Evolutionary conservation across 768 basidiomycete species (phyloP), one percentile per base, ranked within the genome.

Genomic region (Glaciozyma martinii): DNA sequence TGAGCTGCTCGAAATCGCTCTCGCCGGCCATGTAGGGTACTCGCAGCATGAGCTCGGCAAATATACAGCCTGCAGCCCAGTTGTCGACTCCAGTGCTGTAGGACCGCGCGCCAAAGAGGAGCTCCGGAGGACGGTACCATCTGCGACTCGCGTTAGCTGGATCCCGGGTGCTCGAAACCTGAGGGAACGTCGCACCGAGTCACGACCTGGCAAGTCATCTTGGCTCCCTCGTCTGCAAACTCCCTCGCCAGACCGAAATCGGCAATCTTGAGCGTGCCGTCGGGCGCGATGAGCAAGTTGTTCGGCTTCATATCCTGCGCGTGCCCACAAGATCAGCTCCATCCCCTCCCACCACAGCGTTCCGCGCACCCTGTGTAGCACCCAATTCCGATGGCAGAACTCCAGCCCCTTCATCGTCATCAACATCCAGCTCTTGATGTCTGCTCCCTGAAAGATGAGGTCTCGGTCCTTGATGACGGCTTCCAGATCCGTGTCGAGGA

Each of bases 231-330:
- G 72, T 98, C 95, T 21, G 88, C 90, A 76, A 88, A 94, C 78
- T 99, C 95, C 62, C 95, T 80, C 30, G 95, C 95, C 12, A 99
- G 83, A 82, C 95, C 95, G 76, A 99, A 99, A 83, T 99, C 95
- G 18, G 95, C 95, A 55, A 99, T 83, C 78, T 99, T 99, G 70
- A 98, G 85, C 59, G 89, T 85, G 0, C 95, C 95, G 59, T 90
- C 84, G 0, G 88, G 83, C 0, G 91, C 84, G 66, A 99, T 88
- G 73, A 99, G 85, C 79, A 99, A 82, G 78, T 99, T 99, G 79
- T 99, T 99, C 10, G 95, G 95, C 76, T 99, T 99, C 68, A 99
- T 77, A 80, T 99, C 95, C 94, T 98, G 72, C 46, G 15, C 15
- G 9, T 16, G 18, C 9, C 49, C 1, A 7, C 23, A 12, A 32